Conservation (phyloP, 1,139 yeast species). For the Scheffersomyces stambukii region DNA sequence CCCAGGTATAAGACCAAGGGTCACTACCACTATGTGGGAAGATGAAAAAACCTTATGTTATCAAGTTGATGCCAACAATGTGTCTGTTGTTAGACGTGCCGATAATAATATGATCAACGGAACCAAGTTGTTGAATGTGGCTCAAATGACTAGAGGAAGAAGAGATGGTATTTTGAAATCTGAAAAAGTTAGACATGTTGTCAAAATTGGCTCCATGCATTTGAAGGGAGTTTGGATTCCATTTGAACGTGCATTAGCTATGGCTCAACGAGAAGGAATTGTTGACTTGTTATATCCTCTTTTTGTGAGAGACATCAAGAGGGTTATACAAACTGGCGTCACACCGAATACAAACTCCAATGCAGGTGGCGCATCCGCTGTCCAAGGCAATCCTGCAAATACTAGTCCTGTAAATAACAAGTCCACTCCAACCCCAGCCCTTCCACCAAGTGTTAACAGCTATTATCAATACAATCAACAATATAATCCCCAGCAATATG, state of each 20-base stretch:
- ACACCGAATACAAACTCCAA: slow-evolving; percentile 25
- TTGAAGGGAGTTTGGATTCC: slow-evolving; percentile 98
- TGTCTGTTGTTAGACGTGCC: slow-evolving; percentile 88
- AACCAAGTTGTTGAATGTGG: slow-evolving; percentile 64
- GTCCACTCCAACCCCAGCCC: slow-evolving; percentile 10
- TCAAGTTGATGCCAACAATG: slow-evolving; percentile 92
- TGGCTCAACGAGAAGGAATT: slow-evolving; percentile 88
- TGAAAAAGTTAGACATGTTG: slow-evolving; percentile 87
- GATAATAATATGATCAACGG: slow-evolving; percentile 94
- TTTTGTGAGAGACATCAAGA: slow-evolving; percentile 81
- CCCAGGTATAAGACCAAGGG: slow-evolving; percentile 68
- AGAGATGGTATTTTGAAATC: slow-evolving; percentile 67
- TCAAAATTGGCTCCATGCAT: slow-evolving; percentile 95
- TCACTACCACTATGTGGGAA: slow-evolving; percentile 96
- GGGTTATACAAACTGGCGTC: slow-evolving; percentile 55
- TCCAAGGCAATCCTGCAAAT: slow-evolving; percentile 1
- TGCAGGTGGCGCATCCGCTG: slow-evolving; percentile 1
- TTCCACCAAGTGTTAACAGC: slow-evolving; percentile 11
- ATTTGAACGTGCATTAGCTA: slow-evolving; percentile 84
- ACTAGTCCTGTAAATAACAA: slow-evolving; percentile 10
- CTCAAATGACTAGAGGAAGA: slow-evolving; percentile 55
- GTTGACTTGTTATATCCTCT: slow-evolving; percentile 83
- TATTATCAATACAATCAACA: slow-evolving; percentile 15
- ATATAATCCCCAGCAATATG: slow-evolving; percentile 8
- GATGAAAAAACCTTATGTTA: slow-evolving; percentile 92